Conservation (phyloP, 345 rosid species). For the Dipteronia sinensis region DNA sequence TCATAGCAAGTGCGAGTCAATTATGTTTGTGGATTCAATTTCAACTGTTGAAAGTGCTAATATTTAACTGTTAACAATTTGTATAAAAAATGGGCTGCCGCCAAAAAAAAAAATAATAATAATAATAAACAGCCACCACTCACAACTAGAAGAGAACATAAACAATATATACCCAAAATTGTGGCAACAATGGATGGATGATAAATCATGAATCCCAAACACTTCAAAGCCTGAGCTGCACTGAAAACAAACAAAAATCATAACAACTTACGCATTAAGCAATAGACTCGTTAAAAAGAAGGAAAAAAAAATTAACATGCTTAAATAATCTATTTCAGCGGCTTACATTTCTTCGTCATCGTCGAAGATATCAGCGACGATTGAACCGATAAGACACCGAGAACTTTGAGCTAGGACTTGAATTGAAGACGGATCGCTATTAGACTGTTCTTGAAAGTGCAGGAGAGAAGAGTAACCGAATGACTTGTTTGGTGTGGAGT, state of each 20-base stretch:
- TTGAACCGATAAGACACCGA: slow-evolving; percentile 20
- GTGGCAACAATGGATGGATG: slow-evolving; percentile 43
- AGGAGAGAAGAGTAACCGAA: slow-evolving; percentile 44
- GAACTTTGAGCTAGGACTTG: slow-evolving; percentile 36
- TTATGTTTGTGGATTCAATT: not conserved
- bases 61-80: not conserved
- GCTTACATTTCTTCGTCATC: slow-evolving; percentile 54
- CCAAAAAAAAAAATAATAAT: no score
- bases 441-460: slow-evolving; percentile 43
- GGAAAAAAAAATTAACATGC: not conserved
- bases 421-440: slow-evolving; percentile 29
- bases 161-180: slow-evolving; percentile 34
- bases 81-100: no score
- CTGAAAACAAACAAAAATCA: slow-evolving; percentile 29
- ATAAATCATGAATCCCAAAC: slow-evolving; percentile 57
- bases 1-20: no score
- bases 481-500: slow-evolving; percentile 33
- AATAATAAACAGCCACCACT: no score
- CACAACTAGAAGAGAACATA: no score
- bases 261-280: not conserved
- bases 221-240: slow-evolving; percentile 63
- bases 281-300: not conserved
- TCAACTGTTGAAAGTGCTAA: not conserved
- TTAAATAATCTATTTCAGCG: not conserved
- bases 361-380: slow-evolving; percentile 30